A percentile compares a stretch with the other conserved stretches of the same genome.
Evolutionary conservation across 306 rosid genomes (phyloP).

Genomic region (Herpetospermum pedunculosum): DNA sequence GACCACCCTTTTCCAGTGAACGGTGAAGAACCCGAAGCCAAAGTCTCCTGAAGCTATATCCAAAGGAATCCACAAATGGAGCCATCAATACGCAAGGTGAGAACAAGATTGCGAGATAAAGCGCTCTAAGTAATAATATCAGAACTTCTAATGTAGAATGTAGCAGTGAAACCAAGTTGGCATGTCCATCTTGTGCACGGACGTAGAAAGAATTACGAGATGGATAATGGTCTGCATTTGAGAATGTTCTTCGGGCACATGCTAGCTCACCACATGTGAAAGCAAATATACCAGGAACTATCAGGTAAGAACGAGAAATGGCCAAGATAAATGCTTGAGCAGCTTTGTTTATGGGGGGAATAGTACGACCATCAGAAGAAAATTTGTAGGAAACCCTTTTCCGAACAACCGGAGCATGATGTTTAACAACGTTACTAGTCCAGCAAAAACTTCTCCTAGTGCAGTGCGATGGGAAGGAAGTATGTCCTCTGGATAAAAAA

Average conservation of each 20-base stretch:
- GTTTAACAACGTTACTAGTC: conserved; percentile 31
- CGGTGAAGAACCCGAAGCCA: conserved; percentile 82
- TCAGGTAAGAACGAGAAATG: conserved; percentile 48
- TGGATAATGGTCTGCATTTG: conserved; percentile 33
- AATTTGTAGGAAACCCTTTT: conserved; percentile 46
- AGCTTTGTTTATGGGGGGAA: conserved; percentile 47
- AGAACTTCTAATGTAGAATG: conserved; percentile 49
- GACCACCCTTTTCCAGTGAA: conserved; percentile 81
- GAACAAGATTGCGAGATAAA: conserved; percentile 64
- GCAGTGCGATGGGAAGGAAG: conserved; percentile 28
- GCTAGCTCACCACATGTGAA: conserved; percentile 68
- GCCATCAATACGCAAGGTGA: conserved; percentile 86
- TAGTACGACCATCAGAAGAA: conserved; percentile 23
- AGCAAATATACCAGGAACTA: conserved; percentile 82
- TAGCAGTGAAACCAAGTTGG: conserved; percentile 32
- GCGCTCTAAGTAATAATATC: conserved; percentile 54
- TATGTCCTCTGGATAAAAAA: conserved; percentile 26
- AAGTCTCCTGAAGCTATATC: conserved; percentile 48
- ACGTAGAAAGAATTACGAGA: conserved; percentile 45
- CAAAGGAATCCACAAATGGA: conserved; percentile 63
- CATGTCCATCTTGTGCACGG: conserved; percentile 78
- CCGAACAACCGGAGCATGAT: conserved; percentile 51
- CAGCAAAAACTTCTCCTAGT: conserved; percentile 22
- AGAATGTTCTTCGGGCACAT: conserved; percentile 45
- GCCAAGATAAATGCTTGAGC: conserved; percentile 88